Conservation (phyloP, 2,329 filamentous ascomycete species). For the Bipolaris bicolor region DNA sequence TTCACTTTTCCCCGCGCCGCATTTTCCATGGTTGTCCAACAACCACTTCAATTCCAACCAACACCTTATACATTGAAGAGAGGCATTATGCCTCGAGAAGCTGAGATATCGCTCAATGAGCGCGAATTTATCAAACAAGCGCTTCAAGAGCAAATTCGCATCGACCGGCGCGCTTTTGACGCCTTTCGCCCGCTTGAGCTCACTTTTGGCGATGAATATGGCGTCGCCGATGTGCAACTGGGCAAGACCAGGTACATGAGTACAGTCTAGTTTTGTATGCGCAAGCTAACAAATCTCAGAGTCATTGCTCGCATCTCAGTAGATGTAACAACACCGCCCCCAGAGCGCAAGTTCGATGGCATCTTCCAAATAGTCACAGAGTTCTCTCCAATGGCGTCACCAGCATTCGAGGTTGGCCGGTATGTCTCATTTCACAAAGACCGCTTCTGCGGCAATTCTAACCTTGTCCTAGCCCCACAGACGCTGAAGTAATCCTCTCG, state of each 20-base stretch:
- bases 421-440: conserved; percentile 44
- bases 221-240: conserved; percentile 82
- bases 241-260: conserved; percentile 81
- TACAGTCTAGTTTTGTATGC: background rate
- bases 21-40: conserved; percentile 27
- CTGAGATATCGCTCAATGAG: conserved; percentile 87
- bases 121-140: conserved; percentile 84
- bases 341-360: conserved; percentile 92
- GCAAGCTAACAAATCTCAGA: conserved; percentile 55
- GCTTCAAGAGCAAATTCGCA: conserved; percentile 76
- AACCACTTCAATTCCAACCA: conserved; percentile 13
- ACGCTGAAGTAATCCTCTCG: conserved; percentile 83
- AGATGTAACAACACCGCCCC: conserved; percentile 82
- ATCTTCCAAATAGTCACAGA: conserved; percentile 92
- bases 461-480: conserved; percentile 66
- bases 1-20: conserved; percentile 32
- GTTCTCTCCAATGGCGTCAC: conserved; percentile 88
- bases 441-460: conserved; percentile 23
- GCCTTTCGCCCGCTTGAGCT: conserved; percentile 79
- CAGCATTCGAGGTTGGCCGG: conserved; percentile 84
- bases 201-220: conserved; percentile 87
- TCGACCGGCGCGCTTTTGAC: conserved; percentile 84
- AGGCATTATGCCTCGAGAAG: conserved; percentile 83
- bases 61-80: conserved; percentile 7
- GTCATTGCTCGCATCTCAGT: conserved; percentile 85